Evolutionary conservation across 345 rosid species (phyloP).

Genomic region (Excoecaria cochinchinensis): DNA sequence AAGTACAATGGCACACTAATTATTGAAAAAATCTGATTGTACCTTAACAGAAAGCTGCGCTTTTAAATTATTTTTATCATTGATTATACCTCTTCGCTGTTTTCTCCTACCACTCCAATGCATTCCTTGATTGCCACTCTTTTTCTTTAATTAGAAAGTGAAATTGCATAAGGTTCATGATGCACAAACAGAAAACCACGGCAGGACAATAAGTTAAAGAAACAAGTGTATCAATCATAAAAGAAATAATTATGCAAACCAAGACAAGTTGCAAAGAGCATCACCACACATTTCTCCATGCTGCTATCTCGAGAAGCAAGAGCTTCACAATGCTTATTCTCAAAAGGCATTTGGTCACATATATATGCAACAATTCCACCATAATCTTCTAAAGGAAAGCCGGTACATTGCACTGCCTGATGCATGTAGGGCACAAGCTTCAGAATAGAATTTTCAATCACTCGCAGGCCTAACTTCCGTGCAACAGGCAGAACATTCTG

Average conservation of each 20-base stretch:
- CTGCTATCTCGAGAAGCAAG: neutral
- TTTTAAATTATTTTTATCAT: neutral
- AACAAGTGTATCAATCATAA: neutral
- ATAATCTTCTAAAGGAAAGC: slow-evolving; percentile 4
- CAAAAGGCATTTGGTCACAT: neutral
- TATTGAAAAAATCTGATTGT: neutral
- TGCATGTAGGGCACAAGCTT: slow-evolving; percentile 9
- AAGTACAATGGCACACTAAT: neutral
- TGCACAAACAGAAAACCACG: neutral
- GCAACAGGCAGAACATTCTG: slow-evolving; percentile 18
- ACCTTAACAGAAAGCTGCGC: neutral
- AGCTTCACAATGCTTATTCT: neutral
- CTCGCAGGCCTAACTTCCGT: slow-evolving; percentile 9
- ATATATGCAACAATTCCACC: neutral
- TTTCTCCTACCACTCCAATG: neutral
- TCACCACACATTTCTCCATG: neutral
- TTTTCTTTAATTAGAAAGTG: neutral
- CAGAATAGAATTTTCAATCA: slow-evolving; percentile 11
- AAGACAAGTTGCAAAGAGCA: neutral
- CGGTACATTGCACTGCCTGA: neutral
- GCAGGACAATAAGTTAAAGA: neutral
- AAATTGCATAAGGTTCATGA: neutral
- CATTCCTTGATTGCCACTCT: too few relatives aligned
- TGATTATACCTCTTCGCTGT: neutral
- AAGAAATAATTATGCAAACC: neutral